Evolutionary conservation across 345 rosid genomes (phyloP), one percentile per base, ranked within the genome.

Genomic region (Barbarea vulgaris): DNA sequence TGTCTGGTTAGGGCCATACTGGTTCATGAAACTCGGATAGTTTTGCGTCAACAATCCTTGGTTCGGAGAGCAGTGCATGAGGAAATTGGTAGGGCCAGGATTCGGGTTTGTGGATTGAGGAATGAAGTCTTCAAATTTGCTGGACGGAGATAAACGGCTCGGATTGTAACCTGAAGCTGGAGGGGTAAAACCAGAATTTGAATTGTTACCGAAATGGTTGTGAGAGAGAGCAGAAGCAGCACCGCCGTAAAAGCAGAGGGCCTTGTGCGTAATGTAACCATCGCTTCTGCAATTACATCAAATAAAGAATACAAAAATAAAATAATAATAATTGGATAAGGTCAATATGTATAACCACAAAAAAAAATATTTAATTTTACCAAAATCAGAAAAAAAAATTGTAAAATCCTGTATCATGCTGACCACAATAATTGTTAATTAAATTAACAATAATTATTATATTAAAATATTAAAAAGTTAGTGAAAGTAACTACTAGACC

Each of bases 201-300:
- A 10, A 34, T n/a, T 57, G 57, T 15, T 65, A 59, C 69, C 70
- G 44, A 73, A 64, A 25, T 10, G 61, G 56, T 48, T 50, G 37
- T 22, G 84, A 71, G 62, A 79, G 79, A 42, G 86, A 51, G 68
- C 60, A 64, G 77, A 44, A 22, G 48, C 41, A 69, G 37, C 55
- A 14, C 76, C 62, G 25, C 86, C 93, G 52, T 83, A 85, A 7
- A 85, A 75, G n/a, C 97, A 91, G 60, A 91, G 85, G 7, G 96
- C 93, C 55, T 89, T 81, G 72, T 91, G 97, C 5, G 96, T 86
- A 59, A 91, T 88, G 79, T 89, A 89, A 58, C 96, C 88, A 68
- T n/a, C 97, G 6, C 97, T 85, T 72, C 97, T 91, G 72, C 72
- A 58, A 59, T n/a, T n/a, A n/a, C 55, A 60, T 19, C 2, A 24